Percentiles rank a stretch among this genome's conserved stretches.
Evolutionary conservation across 345 rosid species (phyloP).

Genomic region (Citrus inodora): DNA sequence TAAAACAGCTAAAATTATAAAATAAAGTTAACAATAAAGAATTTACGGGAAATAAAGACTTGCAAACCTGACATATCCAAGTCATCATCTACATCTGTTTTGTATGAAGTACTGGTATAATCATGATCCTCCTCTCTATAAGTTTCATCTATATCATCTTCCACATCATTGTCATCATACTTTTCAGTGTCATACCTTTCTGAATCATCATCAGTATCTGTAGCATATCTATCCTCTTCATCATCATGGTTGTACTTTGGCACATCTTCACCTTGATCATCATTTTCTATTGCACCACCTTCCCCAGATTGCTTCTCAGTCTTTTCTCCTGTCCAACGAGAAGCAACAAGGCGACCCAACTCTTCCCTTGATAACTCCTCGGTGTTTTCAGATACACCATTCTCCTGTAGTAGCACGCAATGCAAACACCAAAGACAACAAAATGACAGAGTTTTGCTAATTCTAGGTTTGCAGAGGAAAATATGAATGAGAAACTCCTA

Average conservation of each 20-base stretch:
- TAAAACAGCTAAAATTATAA: not conserved
- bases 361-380: slow-evolving; percentile 88
- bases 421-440: slow-evolving; percentile 8
- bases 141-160: slow-evolving; percentile 45
- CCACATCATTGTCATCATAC: slow-evolving; percentile 53
- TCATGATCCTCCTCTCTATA: slow-evolving; percentile 49
- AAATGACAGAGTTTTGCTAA: slow-evolving; percentile 11
- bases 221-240: slow-evolving; percentile 60
- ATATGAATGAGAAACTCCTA: not conserved
- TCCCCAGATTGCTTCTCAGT: slow-evolving; percentile 42
- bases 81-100: slow-evolving; percentile 53
- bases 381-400: slow-evolving; percentile 37
- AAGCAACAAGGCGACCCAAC: slow-evolving; percentile 88
- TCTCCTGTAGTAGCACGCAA: slow-evolving; percentile 35
- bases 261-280: slow-evolving; percentile 45
- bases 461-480: too few relatives aligned
- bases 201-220: slow-evolving; percentile 64
- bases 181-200: slow-evolving; percentile 30
- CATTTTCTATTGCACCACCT: slow-evolving; percentile 28
- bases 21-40: not conserved
- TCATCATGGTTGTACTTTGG: slow-evolving; percentile 39
- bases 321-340: slow-evolving; percentile 93
- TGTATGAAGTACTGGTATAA: slow-evolving; percentile 49
- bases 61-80: slow-evolving; percentile 57
- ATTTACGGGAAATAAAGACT: not conserved